phyloP scores from a whole-genome alignment of 2,329 filamentous ascomycete species.

The Bipolaris gigantea region DNA sequence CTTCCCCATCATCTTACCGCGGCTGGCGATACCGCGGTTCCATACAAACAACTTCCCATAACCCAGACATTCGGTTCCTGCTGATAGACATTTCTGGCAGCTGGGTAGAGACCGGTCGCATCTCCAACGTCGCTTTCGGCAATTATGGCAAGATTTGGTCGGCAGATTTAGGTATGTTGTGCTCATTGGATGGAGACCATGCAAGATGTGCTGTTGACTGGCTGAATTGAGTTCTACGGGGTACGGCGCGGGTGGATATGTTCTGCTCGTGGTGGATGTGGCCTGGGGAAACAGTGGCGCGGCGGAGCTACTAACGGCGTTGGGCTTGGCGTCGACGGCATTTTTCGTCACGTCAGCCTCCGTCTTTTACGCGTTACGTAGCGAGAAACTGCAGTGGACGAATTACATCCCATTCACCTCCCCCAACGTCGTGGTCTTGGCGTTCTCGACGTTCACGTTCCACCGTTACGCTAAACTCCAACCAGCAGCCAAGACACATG shows the following conservation, averaged over 20 bases:
- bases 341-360: conserved; percentile 16
- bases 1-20: conserved; percentile 59
- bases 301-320: conserved; percentile 20
- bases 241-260: conserved; percentile 10
- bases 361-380: conserved; percentile 14
- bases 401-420: conserved; percentile 12
- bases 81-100: conserved; percentile 61
- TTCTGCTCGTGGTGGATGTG: conserved; percentile 16
- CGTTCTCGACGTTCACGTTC: no score
- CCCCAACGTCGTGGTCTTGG: conserved; percentile 1
- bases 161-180: conserved; percentile 34
- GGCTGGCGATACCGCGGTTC: conserved; percentile 57
- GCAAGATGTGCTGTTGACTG: conserved; percentile 32
- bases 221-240: conserved; percentile 20
- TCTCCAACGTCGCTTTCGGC: conserved; percentile 61
- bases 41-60: conserved; percentile 65
- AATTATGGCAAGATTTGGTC: conserved; percentile 61
- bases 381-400: conserved; percentile 10
- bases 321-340: conserved; percentile 7
- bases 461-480: conserved; percentile 7
- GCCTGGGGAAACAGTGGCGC: conserved; percentile 8
- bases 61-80: conserved; percentile 62
- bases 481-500: conserved; percentile 32
- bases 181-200: conserved; percentile 40
- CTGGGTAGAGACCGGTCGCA: conserved; percentile 63